These are phyloP conservation scores for Simmondsia chinensis DNA, from an alignment of 148 eudicot species.

Conservation along the genomic window DNA sequence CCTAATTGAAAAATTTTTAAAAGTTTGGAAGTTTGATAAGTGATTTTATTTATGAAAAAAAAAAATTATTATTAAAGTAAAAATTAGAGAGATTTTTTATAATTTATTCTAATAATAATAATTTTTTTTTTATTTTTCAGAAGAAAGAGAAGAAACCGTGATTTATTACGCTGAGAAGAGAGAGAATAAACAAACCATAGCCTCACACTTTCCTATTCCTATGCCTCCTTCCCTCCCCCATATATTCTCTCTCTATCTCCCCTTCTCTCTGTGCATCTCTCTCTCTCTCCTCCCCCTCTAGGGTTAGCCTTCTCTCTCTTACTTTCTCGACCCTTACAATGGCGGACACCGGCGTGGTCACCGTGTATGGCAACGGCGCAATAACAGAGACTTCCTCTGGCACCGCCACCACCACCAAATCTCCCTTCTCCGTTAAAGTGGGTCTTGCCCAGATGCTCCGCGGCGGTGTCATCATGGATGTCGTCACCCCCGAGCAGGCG, in stretches of 20 bases:
- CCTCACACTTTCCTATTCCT: background rate
- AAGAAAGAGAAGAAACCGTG: too few relatives aligned
- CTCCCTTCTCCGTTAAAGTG: constrained; percentile 89
- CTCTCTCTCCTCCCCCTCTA: background rate
- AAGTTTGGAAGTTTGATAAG: too few relatives aligned
- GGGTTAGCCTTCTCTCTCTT: too few relatives aligned
- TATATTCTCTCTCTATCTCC: background rate
- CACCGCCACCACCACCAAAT: constrained; percentile 44
- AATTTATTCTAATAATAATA: too few relatives aligned
- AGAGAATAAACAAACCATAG: too few relatives aligned
- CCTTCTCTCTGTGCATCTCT: too few relatives aligned
- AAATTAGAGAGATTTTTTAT: too few relatives aligned
- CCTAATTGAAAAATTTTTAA: too few relatives aligned
- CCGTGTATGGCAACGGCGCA: constrained; percentile 67
- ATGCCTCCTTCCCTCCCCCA: background rate
- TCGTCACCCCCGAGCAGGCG: constrained; percentile 80
- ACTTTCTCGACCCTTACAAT: constrained; percentile 2
- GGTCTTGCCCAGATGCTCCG: constrained; percentile 97
- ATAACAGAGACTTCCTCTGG: constrained; percentile 47
- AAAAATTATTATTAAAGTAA: too few relatives aligned
- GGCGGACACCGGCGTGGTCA: constrained; percentile 52
- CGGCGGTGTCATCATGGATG: constrained; percentile 97
- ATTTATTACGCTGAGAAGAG: too few relatives aligned
- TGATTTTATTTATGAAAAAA: too few relatives aligned
- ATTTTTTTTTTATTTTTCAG: too few relatives aligned